Evolutionary conservation across 2,329 filamentous ascomycete species (phyloP), one percentile per base, ranked within the genome.

Genomic region (Penicillium digitatum): DNA sequence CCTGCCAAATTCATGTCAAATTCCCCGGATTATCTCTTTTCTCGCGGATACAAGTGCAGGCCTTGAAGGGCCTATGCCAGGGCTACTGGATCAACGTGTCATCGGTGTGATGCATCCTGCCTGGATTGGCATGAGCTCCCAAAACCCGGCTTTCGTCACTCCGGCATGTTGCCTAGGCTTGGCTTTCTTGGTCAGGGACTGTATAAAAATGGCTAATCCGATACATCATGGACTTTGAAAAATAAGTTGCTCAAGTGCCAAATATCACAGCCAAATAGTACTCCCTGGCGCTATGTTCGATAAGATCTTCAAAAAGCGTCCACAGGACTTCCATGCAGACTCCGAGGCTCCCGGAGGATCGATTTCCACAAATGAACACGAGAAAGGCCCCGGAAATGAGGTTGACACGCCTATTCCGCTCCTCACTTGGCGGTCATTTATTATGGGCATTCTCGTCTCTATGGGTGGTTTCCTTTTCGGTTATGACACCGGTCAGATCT

Each of bases 401-500:
- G 55, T 65, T 5, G 62, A 65, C 29, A 62, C 62, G 2, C 55
- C 63, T 7, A 68, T 73, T 26, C 61, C 72, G 3, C 66, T 73
- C 0, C 63, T 68, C 6, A 71, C 70, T 7, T 69, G 68, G 53
- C 70, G 71, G 29, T 64, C 69, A n/a, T 61, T 63, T 9, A 62
- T 71, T 9, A 69, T 72, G 48, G 66, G 69, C 7, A 61, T 70
- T 35, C 70, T 77, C n/a, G 70, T 76, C 27, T 77, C 75, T 1
- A 76, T 77, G 72, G 75, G 75, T n/a, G 75, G 75, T 1, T 72
- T 77, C 48, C 68, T 74, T 7, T 75, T 74, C 44, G 73, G 74
- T 7, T 75, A 74, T 43, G 72, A 76, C 50, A 76, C 75, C 5
- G 73, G 75, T 58, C 74, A 77, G 54, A 77, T 77, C 38, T 75